These are phyloP conservation scores for Pyropia yezoensis DNA, from an alignment of 23 red algal genomes.

Conservation along the genomic window DNA sequence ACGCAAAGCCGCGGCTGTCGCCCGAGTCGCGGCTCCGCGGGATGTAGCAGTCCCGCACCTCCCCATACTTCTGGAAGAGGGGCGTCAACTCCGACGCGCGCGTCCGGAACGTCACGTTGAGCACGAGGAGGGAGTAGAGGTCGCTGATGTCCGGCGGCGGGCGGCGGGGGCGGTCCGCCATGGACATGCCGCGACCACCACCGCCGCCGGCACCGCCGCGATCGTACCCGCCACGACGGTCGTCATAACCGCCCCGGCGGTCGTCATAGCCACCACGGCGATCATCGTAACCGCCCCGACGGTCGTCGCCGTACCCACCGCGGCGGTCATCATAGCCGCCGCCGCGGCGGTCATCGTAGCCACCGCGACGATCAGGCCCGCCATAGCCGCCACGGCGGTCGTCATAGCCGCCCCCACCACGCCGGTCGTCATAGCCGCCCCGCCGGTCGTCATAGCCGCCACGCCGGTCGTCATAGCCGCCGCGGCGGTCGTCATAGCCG, in stretches of 20 bases:
- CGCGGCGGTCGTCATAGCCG: too few species aligned
- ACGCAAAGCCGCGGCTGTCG: conserved; percentile 13
- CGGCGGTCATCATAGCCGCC: too few species aligned
- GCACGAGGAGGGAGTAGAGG: conserved; percentile 1
- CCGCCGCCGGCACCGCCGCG: neutral
- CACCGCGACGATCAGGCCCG: too few species aligned
- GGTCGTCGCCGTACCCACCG: too few species aligned
- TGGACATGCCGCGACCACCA: neutral
- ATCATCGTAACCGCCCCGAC: too few species aligned
- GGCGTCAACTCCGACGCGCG: neutral
- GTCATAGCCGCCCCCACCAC: too few species aligned
- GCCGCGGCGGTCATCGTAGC: too few species aligned
- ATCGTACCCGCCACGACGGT: neutral
- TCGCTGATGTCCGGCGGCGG: conserved; percentile 7
- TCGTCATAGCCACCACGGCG: neutral
- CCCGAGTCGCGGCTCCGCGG: neutral
- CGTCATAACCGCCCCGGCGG: neutral
- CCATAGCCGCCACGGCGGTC: too few species aligned
- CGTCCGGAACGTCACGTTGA: conserved; percentile 11
- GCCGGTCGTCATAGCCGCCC: too few species aligned
- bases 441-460: too few species aligned
- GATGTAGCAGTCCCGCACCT: conserved; percentile 6
- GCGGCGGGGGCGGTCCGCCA: neutral
- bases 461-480: too few species aligned
- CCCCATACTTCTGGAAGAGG: neutral